Base-by-base conservation (phyloP, 2,329 filamentous ascomycete genomes). In the Talaromyces piceae region DNA sequence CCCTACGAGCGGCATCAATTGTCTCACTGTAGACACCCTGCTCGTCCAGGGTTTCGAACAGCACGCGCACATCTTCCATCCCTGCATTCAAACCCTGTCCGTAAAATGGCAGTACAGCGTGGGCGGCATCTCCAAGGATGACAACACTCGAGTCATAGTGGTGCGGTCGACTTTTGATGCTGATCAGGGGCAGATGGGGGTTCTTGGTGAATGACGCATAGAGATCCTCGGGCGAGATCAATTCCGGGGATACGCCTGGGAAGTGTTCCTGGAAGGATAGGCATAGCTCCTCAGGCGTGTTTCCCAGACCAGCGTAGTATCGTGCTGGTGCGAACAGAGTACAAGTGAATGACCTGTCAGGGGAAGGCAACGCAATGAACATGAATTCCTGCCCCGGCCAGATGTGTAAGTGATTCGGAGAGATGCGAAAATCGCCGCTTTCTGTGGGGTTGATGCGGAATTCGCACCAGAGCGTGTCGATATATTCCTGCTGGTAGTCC, bases 41-140 rank as follows among this genome's bases (percentile, higher is more conserved):
- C 58, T 81, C 79, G 69, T 96, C 91, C 1, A 97, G 76, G 41
- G 86, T 77, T 0, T 84, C 81, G 69, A 95, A 98, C 1, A 98
- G 79, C 4, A 95, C 83, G 6, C 87, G 83, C 11, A 98, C 90
- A 61, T 96, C 91, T 72, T 98, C 93, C 39, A 98, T 81, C 0
- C 93, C 93, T 0, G 93, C 87, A 63, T 98, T 98, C 84, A 98
- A 94, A 31, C 93, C 93, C 68, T 98, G 93, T 0, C 93, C 93
- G 67, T 97, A 98, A 70, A 98, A 98, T 0, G 93, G 93, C 0
- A 98, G 90, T 84, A 98, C 96, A 52, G 94, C 93, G 67, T 98
- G 93, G 0, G 93, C 91, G 6, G 93, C 90, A 65, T 98, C 93
- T 53, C 93, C 93, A 30, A 98, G 67, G 45, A 98, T 88, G 54